Evolutionary conservation across 306 rosid genomes (phyloP), one percentile per base, ranked within the genome.

Genomic region (Lathyrus aphaca): DNA sequence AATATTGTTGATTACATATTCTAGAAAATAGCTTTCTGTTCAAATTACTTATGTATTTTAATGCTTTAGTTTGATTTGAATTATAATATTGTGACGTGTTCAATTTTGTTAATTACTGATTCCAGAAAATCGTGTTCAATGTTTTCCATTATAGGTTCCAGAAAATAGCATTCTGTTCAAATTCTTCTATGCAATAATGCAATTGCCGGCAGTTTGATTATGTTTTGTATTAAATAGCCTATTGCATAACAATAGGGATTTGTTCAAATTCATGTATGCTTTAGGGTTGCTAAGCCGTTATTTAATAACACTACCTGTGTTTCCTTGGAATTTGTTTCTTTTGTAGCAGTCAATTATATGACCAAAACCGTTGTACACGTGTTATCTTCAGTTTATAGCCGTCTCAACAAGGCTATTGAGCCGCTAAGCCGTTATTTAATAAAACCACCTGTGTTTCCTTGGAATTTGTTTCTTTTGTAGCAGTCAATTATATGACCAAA

Each of bases 21-120:
- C 19, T 2, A 18, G 21, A 46, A 15, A n/a, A 15, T 5, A 8
- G 10, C 10, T 1, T 15, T n/a, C 6, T 46, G 21, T 46, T 46
- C 10, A 35, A 19, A 10, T 69, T 59, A 0, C 67, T 29, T 57
- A 4, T 3, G 3, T 68, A 0, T 18, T 39, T 60, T 19, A 50
- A 63, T 64, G 50, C 57, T 14, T 79, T 46, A 5, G 21, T 29
- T 46, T 27, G 19, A 54, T 55, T 64, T 11, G 17, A 23, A 55
- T 65, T 8, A 25, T 12, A 64, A 56, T 46, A 5, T 9, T 3
- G 19, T 6, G 38, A 32, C 8, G 8, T 79, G 16, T 69, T 68
- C 8, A 14, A 7, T 46, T 8, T 46, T 46, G 53, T 46, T 21
- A 3, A 0, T 46, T 46, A 8, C 53, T 3, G 53, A 5, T 46